phyloP scores from a whole-genome alignment of 225 moss, liverwort and hornwort genomes.

The Pseudisothecium myosuroides region DNA sequence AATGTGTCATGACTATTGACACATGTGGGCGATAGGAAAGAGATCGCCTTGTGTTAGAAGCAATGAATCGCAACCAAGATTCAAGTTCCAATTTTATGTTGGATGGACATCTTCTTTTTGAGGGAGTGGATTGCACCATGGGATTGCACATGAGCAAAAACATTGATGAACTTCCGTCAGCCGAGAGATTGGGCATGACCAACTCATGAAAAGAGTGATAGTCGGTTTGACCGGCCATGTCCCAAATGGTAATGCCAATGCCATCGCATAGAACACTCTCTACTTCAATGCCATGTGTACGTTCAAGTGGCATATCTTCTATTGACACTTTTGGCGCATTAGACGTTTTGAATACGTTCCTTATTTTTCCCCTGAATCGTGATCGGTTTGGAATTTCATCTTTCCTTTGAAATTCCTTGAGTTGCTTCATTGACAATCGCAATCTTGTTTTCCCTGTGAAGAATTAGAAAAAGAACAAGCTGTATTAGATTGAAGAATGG shows the following conservation, averaged over 20 bases:
- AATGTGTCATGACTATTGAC: background rate
- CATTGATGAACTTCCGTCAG: background rate
- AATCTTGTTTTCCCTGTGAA: background rate
- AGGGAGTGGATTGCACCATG: rapidly evolving
- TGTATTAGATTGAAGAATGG: background rate
- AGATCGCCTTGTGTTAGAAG: background rate
- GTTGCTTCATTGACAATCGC: background rate
- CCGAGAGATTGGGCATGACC: background rate
- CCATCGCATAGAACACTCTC: background rate
- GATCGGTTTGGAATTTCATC: background rate
- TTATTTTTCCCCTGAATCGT: rapidly evolving
- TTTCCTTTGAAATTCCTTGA: background rate
- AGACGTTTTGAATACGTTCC: background rate
- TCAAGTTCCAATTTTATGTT: background rate
- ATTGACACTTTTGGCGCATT: too few species aligned
- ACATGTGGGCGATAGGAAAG: background rate
- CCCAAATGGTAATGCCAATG: background rate
- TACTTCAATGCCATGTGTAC: background rate
- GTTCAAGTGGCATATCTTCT: background rate
- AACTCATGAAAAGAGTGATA: background rate
- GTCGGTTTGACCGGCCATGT: background rate
- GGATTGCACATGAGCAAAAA: background rate
- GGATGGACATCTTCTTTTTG: background rate
- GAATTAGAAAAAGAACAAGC: background rate
- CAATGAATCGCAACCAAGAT: background rate